Conservation (phyloP, 257 asterid genomes). For the Scutellaria minor region DNA sequence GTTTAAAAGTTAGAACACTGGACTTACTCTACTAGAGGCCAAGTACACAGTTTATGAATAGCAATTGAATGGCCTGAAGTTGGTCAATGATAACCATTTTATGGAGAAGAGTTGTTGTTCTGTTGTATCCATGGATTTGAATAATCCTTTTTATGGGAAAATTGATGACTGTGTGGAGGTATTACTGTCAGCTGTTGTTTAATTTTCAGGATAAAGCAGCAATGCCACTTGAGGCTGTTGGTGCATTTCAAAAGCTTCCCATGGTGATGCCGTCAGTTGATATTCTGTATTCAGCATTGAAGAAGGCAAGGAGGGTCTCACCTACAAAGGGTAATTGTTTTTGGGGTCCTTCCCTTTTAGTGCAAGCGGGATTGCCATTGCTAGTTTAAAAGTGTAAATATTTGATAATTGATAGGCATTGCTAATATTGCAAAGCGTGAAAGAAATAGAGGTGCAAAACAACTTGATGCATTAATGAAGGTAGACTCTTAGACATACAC, state of each 20-base stretch:
- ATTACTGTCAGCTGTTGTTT: constrained; percentile 16
- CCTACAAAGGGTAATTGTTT: constrained; percentile 79
- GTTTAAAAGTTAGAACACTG: too few relatives aligned
- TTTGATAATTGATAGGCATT: constrained; percentile 71
- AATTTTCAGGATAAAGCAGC: constrained; percentile 52
- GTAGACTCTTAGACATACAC: constrained; percentile 44
- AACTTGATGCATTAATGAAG: constrained; percentile 95
- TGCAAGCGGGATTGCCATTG: constrained; percentile 11
- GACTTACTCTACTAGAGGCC: too few relatives aligned
- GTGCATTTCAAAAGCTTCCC: constrained; percentile 98
- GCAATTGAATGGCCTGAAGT: not conserved
- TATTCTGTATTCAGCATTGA: constrained; percentile 73
- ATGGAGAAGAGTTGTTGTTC: constrained; percentile 14
- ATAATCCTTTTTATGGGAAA: not conserved
- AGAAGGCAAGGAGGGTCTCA: constrained; percentile 82
- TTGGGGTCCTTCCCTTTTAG: constrained; percentile 21
- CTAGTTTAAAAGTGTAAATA: constrained; percentile 31
- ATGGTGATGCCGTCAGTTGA: constrained; percentile 95
- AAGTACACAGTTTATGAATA: not conserved
- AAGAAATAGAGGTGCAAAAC: constrained; percentile 94
- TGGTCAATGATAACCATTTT: not conserved
- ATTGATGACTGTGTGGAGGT: not conserved
- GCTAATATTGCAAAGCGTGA: constrained; percentile 90
- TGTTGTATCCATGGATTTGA: not conserved
- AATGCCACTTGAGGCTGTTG: constrained; percentile 56